A percentile compares a stretch with the other conserved stretches of the same genome.
Evolutionary conservation across 352 stramenopile genomes (phyloP).

Genomic region (Achlya hypogyna): DNA sequence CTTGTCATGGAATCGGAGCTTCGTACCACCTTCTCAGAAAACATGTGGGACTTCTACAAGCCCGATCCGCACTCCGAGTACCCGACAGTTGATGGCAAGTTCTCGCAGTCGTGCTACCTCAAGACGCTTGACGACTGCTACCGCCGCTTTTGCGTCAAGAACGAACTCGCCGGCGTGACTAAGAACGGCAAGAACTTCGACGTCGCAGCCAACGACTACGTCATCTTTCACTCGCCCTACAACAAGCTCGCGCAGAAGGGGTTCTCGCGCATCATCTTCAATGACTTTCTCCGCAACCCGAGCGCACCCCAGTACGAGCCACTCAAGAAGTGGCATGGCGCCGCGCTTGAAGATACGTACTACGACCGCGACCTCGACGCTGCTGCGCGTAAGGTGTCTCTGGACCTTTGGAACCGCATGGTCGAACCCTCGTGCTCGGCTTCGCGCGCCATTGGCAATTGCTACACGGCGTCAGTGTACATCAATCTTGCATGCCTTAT

Average conservation of each 20-base stretch:
- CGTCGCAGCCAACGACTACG: constrained; percentile 82
- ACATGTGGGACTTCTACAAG: constrained; percentile 99
- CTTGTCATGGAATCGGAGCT: constrained; percentile 85
- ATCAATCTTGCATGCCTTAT: constrained; percentile 92
- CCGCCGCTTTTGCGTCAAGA: constrained; percentile 81
- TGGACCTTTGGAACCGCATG: constrained; percentile 62
- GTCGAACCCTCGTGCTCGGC: constrained; percentile 78
- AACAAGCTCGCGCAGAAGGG: constrained; percentile 98
- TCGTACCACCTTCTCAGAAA: constrained; percentile 83
- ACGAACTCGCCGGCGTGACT: constrained; percentile 25
- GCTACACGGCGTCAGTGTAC: constrained; percentile 96
- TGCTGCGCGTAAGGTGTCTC: constrained; percentile 67
- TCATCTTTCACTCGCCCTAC: constrained; percentile 97
- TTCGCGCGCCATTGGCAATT: constrained; percentile 92
- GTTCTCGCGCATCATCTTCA: constrained; percentile 74
- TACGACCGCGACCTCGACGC: constrained; percentile 86
- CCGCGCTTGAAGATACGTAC: constrained; percentile 88
- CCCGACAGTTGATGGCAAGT: constrained; percentile 90
- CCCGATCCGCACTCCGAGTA: constrained; percentile 88
- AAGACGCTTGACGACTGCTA: constrained; percentile 94
- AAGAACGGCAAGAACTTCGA: constrained; percentile 29
- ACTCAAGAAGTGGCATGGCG: constrained; percentile 61
- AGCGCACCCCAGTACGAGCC: constrained; percentile 25
- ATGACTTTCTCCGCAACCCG: constrained; percentile 40
- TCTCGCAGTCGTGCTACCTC: constrained; percentile 94